Evolutionary conservation across 192 early-diverging fungal species (phyloP), one percentile per base, ranked within the genome.

Genomic region (Coemansia reversa): DNA sequence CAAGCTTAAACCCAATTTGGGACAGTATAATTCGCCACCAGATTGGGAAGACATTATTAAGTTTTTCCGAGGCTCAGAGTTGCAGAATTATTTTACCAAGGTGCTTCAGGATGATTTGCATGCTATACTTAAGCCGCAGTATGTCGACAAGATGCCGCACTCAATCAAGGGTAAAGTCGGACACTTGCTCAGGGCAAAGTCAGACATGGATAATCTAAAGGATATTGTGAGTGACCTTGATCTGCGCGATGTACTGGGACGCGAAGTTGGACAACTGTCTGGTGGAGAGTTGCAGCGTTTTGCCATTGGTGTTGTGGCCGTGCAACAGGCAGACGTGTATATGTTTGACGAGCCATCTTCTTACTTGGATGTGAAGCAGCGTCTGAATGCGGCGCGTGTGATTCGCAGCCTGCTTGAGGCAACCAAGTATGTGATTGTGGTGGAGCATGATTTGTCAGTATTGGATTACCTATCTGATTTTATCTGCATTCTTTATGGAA

Each of bases 291-390:
- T 98, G 74, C 96, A 98, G 84, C 90, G 96, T 66, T 98, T 98
- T 76, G 94, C 96, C 63, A 98, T 98, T 82, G 91, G 86, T 24
- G 84, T 93, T 32, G 86, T 91, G 18, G 82, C 82, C 51, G 89
- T 96, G 56, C 92, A 92, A 69, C 69, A 86, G 12, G 94, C 91
- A 51, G 92, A 97, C 79, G 93, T 98, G 51, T 96, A 95, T 83
- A 97, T 98, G 96, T 94, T 95, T 76, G 96, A 98, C 76, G 96
- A 98, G 82, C 96, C 96, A 54, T 98, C 96, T 39, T 92, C 90
- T 50, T 98, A 97, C 74, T 77, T 98, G 62, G 96, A 98, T 83
- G 96, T 98, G 52, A 98, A 96, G 88, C 96, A 98, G 84, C 92
- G 96, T 86, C 84, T 98, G 74, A 97, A 96, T 69, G 96, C 96